phyloP scores from a whole-genome alignment of 352 stramenopile genomes.

The Pythium vanterpoolii region DNA sequence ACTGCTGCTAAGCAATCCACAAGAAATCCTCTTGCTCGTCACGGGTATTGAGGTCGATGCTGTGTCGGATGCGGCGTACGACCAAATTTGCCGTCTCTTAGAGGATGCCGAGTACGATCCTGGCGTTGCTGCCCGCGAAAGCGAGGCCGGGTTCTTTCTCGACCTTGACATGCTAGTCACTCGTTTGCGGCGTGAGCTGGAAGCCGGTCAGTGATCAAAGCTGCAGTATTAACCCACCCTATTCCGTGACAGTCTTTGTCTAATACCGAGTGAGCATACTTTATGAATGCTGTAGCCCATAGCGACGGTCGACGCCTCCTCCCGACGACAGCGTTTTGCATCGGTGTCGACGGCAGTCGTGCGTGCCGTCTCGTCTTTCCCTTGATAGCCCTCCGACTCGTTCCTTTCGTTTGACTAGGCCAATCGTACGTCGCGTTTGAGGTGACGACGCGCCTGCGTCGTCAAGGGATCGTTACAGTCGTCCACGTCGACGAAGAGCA shows the following conservation, averaged over 20 bases:
- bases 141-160: conserved; percentile 59
- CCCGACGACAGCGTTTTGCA: conserved; percentile 42
- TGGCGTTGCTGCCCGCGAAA: conserved; percentile 47
- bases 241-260: background rate
- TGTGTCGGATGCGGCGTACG: conserved; percentile 35
- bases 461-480: conserved; percentile 42
- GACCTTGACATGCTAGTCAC: conserved; percentile 43
- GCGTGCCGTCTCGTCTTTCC: conserved; percentile 16
- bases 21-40: conserved; percentile 33
- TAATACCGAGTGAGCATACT: background rate
- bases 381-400: background rate
- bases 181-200: conserved; percentile 31
- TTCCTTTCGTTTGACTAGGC: conserved; percentile 23
- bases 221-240: background rate
- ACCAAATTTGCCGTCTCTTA: conserved; percentile 44
- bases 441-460: conserved; percentile 36
- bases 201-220: conserved; percentile 19
- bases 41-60: conserved; percentile 24
- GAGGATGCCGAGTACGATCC: conserved; percentile 58
- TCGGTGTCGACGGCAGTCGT: conserved; percentile 72
- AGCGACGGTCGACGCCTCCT: conserved; percentile 32
- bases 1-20: conserved; percentile 36
- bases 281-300: conserved; percentile 30
- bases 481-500: conserved; percentile 50
- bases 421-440: conserved; percentile 67